Percentiles rank a stretch among this genome's conserved stretches.
Evolutionary conservation across 805 yeast species (phyloP).

Genomic region (Komagataella pseudopastoris): DNA sequence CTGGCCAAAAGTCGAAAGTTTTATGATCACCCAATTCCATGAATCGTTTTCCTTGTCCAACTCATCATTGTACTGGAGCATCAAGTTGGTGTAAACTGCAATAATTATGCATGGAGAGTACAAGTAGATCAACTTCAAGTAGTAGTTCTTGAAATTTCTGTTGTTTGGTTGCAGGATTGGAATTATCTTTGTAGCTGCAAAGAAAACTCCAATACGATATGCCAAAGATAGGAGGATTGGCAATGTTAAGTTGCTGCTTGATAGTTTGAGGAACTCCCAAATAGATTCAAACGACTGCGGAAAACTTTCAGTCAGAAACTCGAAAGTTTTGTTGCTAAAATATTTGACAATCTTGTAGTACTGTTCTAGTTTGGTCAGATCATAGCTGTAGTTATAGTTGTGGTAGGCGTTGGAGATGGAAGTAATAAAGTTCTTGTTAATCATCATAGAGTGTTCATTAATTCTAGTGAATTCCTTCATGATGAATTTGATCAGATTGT

Average conservation of each 20-base stretch:
- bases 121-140: conserved; percentile 54
- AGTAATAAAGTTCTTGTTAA: conserved; percentile 17
- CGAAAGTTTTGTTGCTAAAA: conserved; percentile 4
- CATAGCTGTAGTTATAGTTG: conserved; percentile 4
- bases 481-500: conserved; percentile 18
- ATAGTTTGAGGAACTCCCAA: conserved; percentile 37
- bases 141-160: conserved; percentile 7
- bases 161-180: conserved; percentile 32
- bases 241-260: conserved; percentile 57
- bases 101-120: conserved; percentile 90
- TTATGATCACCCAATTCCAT: conserved; percentile 17
- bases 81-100: conserved; percentile 88
- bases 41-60: conserved; percentile 38
- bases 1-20: conserved; percentile 6
- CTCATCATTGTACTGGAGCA: conserved; percentile 78
- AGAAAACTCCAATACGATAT: conserved; percentile 73
- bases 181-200: conserved; percentile 85
- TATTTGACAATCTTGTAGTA: conserved; percentile 3
- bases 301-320: conserved; percentile 27
- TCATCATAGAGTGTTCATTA: conserved; percentile 16
- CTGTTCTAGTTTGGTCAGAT: neutral
- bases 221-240: conserved; percentile 73
- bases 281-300: conserved; percentile 39
- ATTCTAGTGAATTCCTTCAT: conserved; percentile 20
- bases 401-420: conserved; percentile 17